phyloP scores from a whole-genome alignment of 306 rosid genomes.

The Ormosia semicastrata region DNA sequence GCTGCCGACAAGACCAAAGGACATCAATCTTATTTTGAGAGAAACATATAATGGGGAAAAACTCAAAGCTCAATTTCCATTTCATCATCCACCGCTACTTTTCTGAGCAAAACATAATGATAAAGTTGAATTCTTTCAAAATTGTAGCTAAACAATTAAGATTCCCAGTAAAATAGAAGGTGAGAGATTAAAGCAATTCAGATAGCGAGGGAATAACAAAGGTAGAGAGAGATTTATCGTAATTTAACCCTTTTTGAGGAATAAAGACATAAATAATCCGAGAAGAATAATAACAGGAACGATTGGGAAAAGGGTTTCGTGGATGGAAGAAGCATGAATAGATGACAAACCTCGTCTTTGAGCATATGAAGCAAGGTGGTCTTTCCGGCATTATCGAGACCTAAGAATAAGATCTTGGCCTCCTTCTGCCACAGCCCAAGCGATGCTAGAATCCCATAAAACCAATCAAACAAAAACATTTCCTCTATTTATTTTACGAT shows the following conservation, averaged over 20 bases:
- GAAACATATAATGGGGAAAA: not conserved
- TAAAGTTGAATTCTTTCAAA: not conserved
- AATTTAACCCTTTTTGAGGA: not conserved
- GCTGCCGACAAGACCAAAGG: not conserved
- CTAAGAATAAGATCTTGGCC: slow-evolving; percentile 72
- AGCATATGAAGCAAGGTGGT: slow-evolving; percentile 77
- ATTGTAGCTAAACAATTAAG: not conserved
- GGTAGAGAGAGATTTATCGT: not conserved
- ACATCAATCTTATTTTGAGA: not conserved
- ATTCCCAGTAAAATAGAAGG: not conserved
- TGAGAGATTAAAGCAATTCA: not conserved
- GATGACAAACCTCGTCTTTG: slow-evolving; percentile 55
- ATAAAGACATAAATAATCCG: not conserved
- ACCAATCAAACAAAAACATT: slow-evolving; percentile 71
- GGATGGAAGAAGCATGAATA: not conserved
- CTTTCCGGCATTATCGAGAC: slow-evolving; percentile 71
- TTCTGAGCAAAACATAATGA: not conserved
- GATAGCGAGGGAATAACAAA: not conserved
- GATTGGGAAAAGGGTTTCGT: not conserved
- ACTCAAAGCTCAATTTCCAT: not conserved
- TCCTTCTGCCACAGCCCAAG: slow-evolving; percentile 74
- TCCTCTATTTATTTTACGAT: not conserved
- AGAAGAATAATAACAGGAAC: not conserved
- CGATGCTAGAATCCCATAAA: slow-evolving; percentile 69
- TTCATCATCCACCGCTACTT: not conserved